Base-by-base conservation (phyloP, 805 yeast genomes). In the Vanderwaltozyma verrucispora region DNA sequence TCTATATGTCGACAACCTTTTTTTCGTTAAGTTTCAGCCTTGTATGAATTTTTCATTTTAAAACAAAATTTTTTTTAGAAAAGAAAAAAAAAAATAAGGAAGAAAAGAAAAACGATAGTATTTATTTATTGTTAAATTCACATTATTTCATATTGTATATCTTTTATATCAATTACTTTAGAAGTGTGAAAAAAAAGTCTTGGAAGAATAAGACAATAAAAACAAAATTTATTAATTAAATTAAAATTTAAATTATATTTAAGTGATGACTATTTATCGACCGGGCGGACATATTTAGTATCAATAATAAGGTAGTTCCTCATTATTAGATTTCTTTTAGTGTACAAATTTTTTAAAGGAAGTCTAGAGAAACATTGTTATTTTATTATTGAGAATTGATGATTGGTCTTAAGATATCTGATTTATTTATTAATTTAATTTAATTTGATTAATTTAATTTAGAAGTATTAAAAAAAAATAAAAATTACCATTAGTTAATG, bases 241-340 rank as follows among this genome's bases (percentile, higher is more conserved):
- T 5, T 14, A 23, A 15, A 15, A n/a, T 35, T 29, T 13, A 25
- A 29, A 28, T 35, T 27, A 35, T 6, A 3, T 28, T 17, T 24
- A 50, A 42, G 53, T 60, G 64, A 60, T 60, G 63, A 60, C 56
- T 48, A 38, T 46, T 51, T 54, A 56, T 61, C 63, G 70, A 65
- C 70, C 70, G 70, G 70, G 70, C 70, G 70, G 69, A 64, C 70
- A 65, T 65, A 60, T 33, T 42, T 51, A 58, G 63, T 59, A 59
- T 57, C 49, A 47, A 33, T 20, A 39, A 46, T 43, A 42, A 41
- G 46, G 54, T 45, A 46, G 54, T 44, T 41, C 37, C 39, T 40
- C 44, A 46, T 36, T 35, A 44, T 42, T 42, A 44, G 32, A 46
- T 49, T 46, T 42, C 51, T 52, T 50, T 53, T 50, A 21, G 64